A percentile compares a stretch with the other conserved stretches of the same genome.
These are phyloP conservation scores for Ocimum tenuiflorum DNA, from an alignment of 257 asterid genomes.

Conservation along the genomic window DNA sequence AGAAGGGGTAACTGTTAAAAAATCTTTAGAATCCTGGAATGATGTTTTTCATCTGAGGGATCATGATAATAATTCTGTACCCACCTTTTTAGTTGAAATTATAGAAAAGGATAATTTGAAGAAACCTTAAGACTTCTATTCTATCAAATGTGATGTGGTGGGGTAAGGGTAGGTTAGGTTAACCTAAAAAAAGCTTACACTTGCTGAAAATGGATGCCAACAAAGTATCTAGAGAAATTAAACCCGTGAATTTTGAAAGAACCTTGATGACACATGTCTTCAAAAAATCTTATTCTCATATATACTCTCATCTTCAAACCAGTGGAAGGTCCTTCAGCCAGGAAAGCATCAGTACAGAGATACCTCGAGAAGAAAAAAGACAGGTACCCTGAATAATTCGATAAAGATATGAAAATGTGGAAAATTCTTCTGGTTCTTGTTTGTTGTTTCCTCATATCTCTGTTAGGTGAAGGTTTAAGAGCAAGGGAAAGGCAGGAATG, in stretches of 20 bases:
- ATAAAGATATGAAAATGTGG: slow-evolving; percentile 13
- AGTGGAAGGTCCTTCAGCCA: slow-evolving; percentile 63
- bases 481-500: slow-evolving; percentile 70
- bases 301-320: slow-evolving; percentile 26
- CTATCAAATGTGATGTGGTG: background rate
- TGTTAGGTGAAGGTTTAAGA: slow-evolving; percentile 95
- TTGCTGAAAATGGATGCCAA: background rate
- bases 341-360: slow-evolving; percentile 86
- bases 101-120: slow-evolving; percentile 1
- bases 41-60: background rate
- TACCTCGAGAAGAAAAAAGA: slow-evolving; percentile 92
- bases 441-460: slow-evolving; percentile 47
- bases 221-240: background rate
- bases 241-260: slow-evolving; percentile 12
- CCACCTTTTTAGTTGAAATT: background rate
- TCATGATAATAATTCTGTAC: background rate
- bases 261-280: background rate
- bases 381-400: slow-evolving; percentile 53
- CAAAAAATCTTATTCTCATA: slow-evolving; percentile 12
- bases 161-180: background rate
- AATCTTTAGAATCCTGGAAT: background rate
- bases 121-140: background rate
- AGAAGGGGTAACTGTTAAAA: background rate
- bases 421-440: slow-evolving; percentile 28
- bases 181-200: background rate